These are phyloP conservation scores for Acrodontium crateriforme DNA, from an alignment of 2,329 filamentous ascomycete species.

Conservation along the genomic window DNA sequence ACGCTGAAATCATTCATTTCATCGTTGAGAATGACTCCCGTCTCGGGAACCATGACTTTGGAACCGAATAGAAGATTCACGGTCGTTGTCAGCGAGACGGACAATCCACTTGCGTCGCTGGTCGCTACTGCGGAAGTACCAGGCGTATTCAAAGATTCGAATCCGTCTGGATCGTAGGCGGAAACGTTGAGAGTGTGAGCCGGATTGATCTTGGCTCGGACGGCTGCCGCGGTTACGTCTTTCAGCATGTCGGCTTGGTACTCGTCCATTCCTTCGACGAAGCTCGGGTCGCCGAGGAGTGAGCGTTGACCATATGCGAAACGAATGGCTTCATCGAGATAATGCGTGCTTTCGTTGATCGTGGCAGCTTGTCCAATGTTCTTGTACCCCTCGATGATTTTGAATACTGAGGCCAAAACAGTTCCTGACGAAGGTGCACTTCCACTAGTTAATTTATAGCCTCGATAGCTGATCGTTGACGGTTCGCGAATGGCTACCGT, in stretches of 20 bases:
- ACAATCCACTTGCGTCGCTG: constrained; percentile 58
- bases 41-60: constrained; percentile 62
- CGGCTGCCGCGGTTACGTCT: constrained; percentile 41
- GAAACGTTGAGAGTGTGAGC: constrained; percentile 54
- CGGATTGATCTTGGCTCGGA: constrained; percentile 58
- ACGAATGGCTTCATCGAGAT: constrained; percentile 74
- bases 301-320: constrained; percentile 70
- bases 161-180: constrained; percentile 55
- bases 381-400: constrained; percentile 67
- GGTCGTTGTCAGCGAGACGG: constrained; percentile 72
- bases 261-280: constrained; percentile 46
- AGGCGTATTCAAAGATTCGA: constrained; percentile 55
- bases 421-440: constrained; percentile 67
- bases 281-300: constrained; percentile 71
- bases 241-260: constrained; percentile 59
- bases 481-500: constrained; percentile 49
- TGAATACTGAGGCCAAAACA: constrained; percentile 62
- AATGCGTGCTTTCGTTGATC: constrained; percentile 60
- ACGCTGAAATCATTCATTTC: constrained; percentile 67
- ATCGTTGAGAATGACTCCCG: constrained; percentile 61
- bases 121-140: constrained; percentile 63
- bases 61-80: constrained; percentile 79
- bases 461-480: constrained; percentile 42
- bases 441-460: constrained; percentile 54
- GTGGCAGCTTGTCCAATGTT: constrained; percentile 43